Evolutionary conservation across 768 basidiomycete species (phyloP).

Genomic region (Leccinum boreale): DNA sequence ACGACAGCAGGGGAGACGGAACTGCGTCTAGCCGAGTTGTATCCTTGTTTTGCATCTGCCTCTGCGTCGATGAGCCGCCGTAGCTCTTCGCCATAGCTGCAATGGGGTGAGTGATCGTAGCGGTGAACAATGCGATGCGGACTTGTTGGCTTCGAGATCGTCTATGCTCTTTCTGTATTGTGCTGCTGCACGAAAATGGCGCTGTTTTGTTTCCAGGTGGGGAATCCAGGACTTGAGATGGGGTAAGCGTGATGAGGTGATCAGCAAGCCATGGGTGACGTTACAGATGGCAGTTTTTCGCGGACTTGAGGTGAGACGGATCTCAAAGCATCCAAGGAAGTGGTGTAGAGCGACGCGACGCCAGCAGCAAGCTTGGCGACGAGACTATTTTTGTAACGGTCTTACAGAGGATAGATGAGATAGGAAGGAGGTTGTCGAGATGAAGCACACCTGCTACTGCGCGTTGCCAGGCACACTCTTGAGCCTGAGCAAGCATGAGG

Average conservation of each 20-base stretch:
- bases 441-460: conserved; percentile 67
- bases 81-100: conserved; percentile 85
- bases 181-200: conserved; percentile 87
- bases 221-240: conserved; percentile 60
- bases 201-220: conserved; percentile 77
- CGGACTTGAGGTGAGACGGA: conserved; percentile 43
- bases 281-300: conserved; percentile 54
- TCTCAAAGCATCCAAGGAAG: conserved; percentile 42
- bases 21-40: conserved; percentile 61
- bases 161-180: conserved; percentile 88
- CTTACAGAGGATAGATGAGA: conserved; percentile 27
- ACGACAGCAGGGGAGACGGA: conserved; percentile 61
- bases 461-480: conserved; percentile 95
- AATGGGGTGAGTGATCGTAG: conserved; percentile 6
- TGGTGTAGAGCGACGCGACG: conserved; percentile 65
- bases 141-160: conserved; percentile 78
- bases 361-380: conserved; percentile 81
- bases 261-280: conserved; percentile 9
- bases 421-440: background rate
- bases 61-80: conserved; percentile 73
- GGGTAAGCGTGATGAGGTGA: conserved; percentile 7
- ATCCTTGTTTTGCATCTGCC: conserved; percentile 62
- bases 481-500: conserved; percentile 90
- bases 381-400: conserved; percentile 74
- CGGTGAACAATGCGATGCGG: conserved; percentile 12